Base-by-base conservation (phyloP, 1,284 basidiomycete species). In the Boletus austroedulis region DNA sequence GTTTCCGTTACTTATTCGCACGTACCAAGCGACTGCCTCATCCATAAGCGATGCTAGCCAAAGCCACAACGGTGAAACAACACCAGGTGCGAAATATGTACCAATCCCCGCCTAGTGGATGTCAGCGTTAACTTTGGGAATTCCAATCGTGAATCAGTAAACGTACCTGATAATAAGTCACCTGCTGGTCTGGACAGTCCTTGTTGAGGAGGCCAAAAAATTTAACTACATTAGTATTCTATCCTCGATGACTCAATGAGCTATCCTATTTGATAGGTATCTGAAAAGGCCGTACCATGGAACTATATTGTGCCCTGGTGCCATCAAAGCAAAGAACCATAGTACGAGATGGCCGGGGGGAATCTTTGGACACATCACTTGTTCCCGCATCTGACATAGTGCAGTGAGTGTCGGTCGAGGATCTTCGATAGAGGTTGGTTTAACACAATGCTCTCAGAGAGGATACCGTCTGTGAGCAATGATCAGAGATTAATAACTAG, bases 161-260 rank as follows among this genome's bases (percentile, higher is more conserved):
- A 38, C 68, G 44, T 54, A 83, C 86, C 69, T 90, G 89, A 63
- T 90, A 90, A 65, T 89, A 90, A 57, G 79, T 78, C 19, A 87
- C 62, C 62, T 90, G 89, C 38, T 81, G 68, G 8, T 80, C 74
- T 8, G 68, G 75, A 54, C 80, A 73, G 60, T 84, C 80, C 66
- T 88, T 89, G 67, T 80, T 77, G 38, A 90, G 73, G 31, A 87
- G 72, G 14, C 79, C 75, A 66, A 85, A 87, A 56, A 90, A 76
- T 64, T 85, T 86, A 61, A 90, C 84, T 49, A 89, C 80, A 60
- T 90, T 90, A 9, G 87, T 84, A 64, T 87, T 87, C 86, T 89
- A 60, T 45, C 17, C 28, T 41, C 6, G n/a, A n/a, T n/a, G n/a
- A n/a, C n/a, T n/a, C n/a, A n/a, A 29, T 45, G 38, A 57, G 44